A percentile compares a stretch with the other conserved stretches of the same genome.
phyloP scores from a whole-genome alignment of 257 asterid genomes.

The Lantana camara region DNA sequence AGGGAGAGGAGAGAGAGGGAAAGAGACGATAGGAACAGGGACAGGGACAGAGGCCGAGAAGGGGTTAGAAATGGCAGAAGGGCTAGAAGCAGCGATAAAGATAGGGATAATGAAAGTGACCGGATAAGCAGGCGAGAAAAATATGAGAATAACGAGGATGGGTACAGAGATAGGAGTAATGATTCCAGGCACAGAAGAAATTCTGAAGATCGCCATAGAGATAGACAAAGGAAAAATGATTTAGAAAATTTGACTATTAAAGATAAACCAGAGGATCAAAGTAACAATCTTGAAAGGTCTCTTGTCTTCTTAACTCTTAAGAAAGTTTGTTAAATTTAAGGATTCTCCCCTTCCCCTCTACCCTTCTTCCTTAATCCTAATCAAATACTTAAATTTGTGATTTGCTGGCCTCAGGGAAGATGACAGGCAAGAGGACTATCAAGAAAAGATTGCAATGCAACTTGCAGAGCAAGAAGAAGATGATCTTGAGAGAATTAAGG shows the following conservation, averaged over 20 bases:
- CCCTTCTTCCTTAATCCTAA: not conserved
- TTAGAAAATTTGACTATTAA: conserved; percentile 33
- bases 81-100: conserved; percentile 47
- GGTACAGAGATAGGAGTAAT: conserved; percentile 44
- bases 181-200: conserved; percentile 60
- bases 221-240: conserved; percentile 43
- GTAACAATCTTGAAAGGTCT: conserved; percentile 52
- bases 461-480: conserved; percentile 93
- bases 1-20: conserved; percentile 32
- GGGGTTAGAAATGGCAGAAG: conserved; percentile 43
- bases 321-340: conserved; percentile 3
- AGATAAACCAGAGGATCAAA: conserved; percentile 38
- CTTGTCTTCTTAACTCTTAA: conserved; percentile 20
- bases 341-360: not conserved
- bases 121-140: conserved; percentile 46
- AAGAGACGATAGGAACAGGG: conserved; percentile 43
- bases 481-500: conserved; percentile 82
- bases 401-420: conserved; percentile 59
- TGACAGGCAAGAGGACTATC: conserved; percentile 72
- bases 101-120: conserved; percentile 46
- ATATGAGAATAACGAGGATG: conserved; percentile 48
- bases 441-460: conserved; percentile 67
- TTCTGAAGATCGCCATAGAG: conserved; percentile 44
- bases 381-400: conserved; percentile 17
- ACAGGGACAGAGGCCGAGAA: conserved; percentile 47